Conservation (phyloP, 768 basidiomycete genomes). For the Suillus fuscotomentosus region DNA sequence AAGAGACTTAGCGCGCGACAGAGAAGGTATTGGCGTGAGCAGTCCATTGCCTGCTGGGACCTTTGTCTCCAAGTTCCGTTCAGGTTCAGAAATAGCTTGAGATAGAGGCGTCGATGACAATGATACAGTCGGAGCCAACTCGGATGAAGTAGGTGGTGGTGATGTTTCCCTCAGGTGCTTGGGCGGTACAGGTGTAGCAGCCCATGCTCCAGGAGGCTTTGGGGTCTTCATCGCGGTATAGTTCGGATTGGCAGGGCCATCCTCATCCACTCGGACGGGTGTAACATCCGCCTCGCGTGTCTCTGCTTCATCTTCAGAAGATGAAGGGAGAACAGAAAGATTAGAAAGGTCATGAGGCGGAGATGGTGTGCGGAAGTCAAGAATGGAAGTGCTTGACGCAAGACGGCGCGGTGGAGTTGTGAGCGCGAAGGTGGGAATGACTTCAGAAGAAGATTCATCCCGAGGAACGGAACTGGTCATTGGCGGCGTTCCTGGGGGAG, state of each 20-base stretch:
- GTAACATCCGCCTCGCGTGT: conserved; percentile 24
- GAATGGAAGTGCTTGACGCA: conserved; percentile 39
- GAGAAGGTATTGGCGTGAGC: conserved; percentile 46
- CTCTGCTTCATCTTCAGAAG: conserved; percentile 46
- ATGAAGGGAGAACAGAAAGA: conserved; percentile 64
- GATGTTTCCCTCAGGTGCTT: conserved; percentile 17
- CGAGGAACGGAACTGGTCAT: conserved; percentile 1
- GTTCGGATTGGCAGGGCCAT: conserved; percentile 18
- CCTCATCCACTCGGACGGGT: conserved; percentile 20
- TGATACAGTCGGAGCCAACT: conserved; percentile 19
- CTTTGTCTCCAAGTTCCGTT: conserved; percentile 16
- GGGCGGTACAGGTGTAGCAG: conserved; percentile 35
- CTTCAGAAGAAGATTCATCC: conserved; percentile 7
- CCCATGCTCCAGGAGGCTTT: conserved; percentile 46
- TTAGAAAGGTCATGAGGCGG: conserved; percentile 63
- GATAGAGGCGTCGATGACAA: conserved; percentile 26
- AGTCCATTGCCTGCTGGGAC: conserved; percentile 18
- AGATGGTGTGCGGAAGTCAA: conserved; percentile 61
- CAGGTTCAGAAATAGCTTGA: conserved; percentile 13
- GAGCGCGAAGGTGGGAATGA: conserved; percentile 22
- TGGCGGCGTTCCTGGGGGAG: conserved; percentile 27
- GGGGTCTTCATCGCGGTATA: conserved; percentile 43
- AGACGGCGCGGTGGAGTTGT: conserved; percentile 49
- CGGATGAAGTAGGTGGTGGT: conserved; percentile 15
- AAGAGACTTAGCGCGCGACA: conserved; percentile 47